These are phyloP conservation scores for Aspergillus conjunctus DNA, from an alignment of 495 filamentous ascomycete species.

Conservation along the genomic window DNA sequence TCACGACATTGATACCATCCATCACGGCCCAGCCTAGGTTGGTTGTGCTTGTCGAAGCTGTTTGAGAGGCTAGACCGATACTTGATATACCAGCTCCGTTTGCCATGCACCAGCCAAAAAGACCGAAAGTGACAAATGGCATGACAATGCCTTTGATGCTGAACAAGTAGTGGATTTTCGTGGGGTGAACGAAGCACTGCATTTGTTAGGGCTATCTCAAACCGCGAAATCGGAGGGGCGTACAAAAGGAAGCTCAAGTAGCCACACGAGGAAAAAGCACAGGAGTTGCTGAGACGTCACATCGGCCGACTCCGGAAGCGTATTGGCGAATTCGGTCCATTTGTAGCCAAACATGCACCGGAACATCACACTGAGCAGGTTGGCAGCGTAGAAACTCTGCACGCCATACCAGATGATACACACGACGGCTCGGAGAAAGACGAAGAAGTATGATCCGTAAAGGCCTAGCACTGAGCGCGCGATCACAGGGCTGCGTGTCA, in stretches of 20 bases:
- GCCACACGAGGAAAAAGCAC: constrained; percentile 15
- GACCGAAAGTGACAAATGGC: constrained; percentile 8
- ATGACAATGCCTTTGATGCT: constrained; percentile 13
- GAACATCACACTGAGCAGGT: constrained; percentile 6
- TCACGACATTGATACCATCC: constrained; percentile 10
- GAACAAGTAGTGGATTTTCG: constrained; percentile 11
- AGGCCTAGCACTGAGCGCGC: constrained; percentile 2
- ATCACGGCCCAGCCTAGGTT: constrained; percentile 10
- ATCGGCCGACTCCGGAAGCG: not conserved
- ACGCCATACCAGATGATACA: constrained; percentile 18
- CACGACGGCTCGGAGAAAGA: constrained; percentile 13
- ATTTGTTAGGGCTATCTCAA: not conserved
- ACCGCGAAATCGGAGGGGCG: not conserved
- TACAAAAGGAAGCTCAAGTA: constrained; percentile 8
- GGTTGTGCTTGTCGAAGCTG: not conserved
- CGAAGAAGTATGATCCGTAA: constrained; percentile 9
- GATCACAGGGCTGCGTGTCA: not conserved
- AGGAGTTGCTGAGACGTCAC: constrained; percentile 9
- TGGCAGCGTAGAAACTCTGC: constrained; percentile 8
- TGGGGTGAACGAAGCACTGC: constrained; percentile 5
- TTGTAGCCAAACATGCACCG: constrained; percentile 7
- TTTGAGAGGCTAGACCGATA: not conserved
- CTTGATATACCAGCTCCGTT: constrained; percentile 5
- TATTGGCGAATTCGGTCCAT: constrained; percentile 6
- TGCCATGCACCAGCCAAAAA: constrained; percentile 13